Percentiles rank a stretch among this genome's conserved stretches.
Conservation (phyloP, 208 protist genomes). For the Trichomonas vaginalis region DNA sequence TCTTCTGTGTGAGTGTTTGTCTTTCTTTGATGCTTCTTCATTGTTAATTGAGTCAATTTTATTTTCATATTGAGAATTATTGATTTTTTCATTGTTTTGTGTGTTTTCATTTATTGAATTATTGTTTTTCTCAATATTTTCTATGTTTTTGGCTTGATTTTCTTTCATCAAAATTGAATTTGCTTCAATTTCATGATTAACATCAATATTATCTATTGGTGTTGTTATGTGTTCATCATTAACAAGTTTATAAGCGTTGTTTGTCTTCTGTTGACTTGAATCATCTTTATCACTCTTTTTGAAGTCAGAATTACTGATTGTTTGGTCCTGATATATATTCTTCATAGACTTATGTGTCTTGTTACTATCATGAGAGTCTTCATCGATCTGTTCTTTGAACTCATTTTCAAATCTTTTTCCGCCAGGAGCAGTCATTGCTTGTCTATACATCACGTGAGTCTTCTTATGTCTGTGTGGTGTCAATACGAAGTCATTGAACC, state of each 20-base stretch:
- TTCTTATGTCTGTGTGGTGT: not conserved
- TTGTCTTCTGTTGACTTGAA: not conserved
- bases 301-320: not conserved
- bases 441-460: not conserved
- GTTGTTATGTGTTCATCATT: no score
- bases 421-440: not conserved
- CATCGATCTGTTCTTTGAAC: not conserved
- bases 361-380: no score
- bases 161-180: no score
- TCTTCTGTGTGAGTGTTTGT: not conserved
- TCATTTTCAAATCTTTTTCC: not conserved
- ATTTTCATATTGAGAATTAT: not conserved
- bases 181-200: no score
- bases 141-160: no score
- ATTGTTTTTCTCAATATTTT: not conserved
- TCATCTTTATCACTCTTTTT: not conserved
- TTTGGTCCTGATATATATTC: not conserved
- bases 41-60: not conserved
- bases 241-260: no score
- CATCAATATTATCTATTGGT: no score
- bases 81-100: not conserved
- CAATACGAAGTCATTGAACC: not conserved
- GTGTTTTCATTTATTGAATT: not conserved
- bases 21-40: not conserved
- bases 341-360: not conserved